phyloP scores from a whole-genome alignment of 83 land plant genomes.

The Isoetes engelmannii region DNA sequence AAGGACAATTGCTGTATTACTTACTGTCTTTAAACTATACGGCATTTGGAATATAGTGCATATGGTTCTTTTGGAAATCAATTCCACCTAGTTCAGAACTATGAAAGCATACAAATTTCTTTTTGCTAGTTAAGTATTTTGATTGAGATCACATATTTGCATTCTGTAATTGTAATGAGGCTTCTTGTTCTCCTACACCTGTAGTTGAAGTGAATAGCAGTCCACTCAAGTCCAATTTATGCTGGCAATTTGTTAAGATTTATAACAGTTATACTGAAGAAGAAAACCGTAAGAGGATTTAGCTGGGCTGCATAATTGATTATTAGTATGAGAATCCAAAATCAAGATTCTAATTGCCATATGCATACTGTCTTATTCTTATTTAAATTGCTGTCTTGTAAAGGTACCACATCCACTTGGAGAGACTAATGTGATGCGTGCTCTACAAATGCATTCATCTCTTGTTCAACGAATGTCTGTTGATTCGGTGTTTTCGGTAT shows the following conservation, averaged over 20 bases:
- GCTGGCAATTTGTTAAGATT: too few relatives aligned
- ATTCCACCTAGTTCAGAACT: background rate
- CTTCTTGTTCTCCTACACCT: too few relatives aligned
- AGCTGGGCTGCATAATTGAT: background rate
- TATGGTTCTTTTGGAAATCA: background rate
- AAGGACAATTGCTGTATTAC: background rate
- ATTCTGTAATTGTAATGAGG: too few relatives aligned
- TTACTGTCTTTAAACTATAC: background rate
- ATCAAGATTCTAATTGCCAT: background rate
- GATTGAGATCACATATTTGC: too few relatives aligned
- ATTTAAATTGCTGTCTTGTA: background rate
- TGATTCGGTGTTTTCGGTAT: constrained; percentile 72
- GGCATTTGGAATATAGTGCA: background rate
- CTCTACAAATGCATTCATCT: constrained; percentile 88
- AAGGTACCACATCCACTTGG: background rate
- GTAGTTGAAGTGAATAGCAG: too few relatives aligned
- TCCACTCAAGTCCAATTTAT: too few relatives aligned
- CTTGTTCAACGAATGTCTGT: constrained; percentile 54
- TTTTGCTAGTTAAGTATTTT: too few relatives aligned
- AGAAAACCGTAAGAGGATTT: too few relatives aligned
- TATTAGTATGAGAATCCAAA: background rate
- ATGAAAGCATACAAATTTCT: background rate
- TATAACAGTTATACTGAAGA: too few relatives aligned
- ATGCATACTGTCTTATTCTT: background rate
- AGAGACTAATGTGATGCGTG: constrained; percentile 13